A percentile compares a stretch with the other conserved stretches of the same genome.
phyloP scores from a whole-genome alignment of 345 rosid genomes.

The Erysimum cheiranthoides region DNA sequence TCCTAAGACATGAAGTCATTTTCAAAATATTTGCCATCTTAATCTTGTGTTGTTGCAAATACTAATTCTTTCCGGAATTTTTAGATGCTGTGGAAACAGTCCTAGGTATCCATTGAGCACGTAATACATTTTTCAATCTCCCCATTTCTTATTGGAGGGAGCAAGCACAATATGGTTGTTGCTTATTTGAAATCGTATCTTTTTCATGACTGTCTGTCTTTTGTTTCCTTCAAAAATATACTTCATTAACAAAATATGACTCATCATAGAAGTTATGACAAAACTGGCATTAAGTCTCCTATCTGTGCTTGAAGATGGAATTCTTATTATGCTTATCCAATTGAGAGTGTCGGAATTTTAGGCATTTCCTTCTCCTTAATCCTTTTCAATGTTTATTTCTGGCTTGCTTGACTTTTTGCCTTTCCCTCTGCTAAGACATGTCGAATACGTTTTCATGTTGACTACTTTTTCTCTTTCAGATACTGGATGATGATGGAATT shows the following conservation, averaged over 20 bases:
- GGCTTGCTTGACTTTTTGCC: constrained; percentile 3
- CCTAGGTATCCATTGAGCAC: constrained; percentile 4
- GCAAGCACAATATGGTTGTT: constrained; percentile 17
- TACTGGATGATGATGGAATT: constrained; percentile 83
- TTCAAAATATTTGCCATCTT: not conserved
- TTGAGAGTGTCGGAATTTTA: not conserved
- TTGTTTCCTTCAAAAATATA: not conserved
- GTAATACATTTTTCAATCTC: not conserved
- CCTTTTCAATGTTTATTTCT: not conserved
- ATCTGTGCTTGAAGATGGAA: not conserved
- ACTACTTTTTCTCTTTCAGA: constrained; percentile 47
- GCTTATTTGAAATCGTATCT: not conserved
- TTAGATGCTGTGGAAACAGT: constrained; percentile 23
- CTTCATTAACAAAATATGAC: constrained; percentile 1
- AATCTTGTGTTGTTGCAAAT: not conserved
- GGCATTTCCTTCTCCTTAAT: constrained; percentile 11
- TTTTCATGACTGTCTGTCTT: not conserved
- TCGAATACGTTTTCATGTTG: constrained; percentile 9
- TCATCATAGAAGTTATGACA: constrained; percentile 10
- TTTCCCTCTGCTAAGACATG: constrained; percentile 21
- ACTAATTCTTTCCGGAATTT: not conserved
- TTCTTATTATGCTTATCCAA: constrained; percentile 1
- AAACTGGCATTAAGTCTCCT: constrained; percentile 2
- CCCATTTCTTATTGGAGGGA: not conserved
- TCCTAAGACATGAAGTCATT: constrained; percentile 9